These are phyloP conservation scores for Clavispora carvajalis DNA, from an alignment of 805 yeast species.

Conservation along the genomic window DNA sequence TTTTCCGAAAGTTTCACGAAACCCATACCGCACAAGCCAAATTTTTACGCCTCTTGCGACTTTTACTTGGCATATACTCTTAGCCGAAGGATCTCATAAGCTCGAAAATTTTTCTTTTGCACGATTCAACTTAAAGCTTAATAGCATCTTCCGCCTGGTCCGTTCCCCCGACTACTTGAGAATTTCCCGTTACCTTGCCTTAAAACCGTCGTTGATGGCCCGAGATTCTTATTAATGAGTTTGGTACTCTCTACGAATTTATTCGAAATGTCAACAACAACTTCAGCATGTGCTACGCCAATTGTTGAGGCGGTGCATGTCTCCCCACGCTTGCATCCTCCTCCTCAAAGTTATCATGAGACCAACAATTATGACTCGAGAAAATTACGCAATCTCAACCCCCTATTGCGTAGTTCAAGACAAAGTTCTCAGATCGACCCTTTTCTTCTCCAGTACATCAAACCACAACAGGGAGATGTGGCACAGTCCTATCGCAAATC, in stretches of 20 bases:
- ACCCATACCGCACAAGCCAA: background rate
- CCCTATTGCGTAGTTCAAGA: background rate
- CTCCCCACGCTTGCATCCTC: conserved; percentile 4
- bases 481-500: conserved; percentile 10
- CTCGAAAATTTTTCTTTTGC: too few relatives aligned
- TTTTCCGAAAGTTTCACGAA: too few relatives aligned
- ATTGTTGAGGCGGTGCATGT: conserved; percentile 1
- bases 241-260: conserved; percentile 9
- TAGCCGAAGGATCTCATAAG: too few relatives aligned
- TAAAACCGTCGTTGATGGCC: background rate
- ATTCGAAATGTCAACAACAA: conserved; percentile 9
- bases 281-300: conserved; percentile 4
- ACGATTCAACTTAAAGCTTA: too few relatives aligned
- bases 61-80: background rate
- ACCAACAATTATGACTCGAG: background rate
- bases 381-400: background rate
- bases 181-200: background rate
- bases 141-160: too few relatives aligned
- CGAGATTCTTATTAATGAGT: conserved; percentile 5
- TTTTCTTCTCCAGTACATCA: conserved; percentile 14
- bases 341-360: conserved; percentile 1
- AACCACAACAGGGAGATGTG: conserved; percentile 7
- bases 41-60: background rate
- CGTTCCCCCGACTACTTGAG: background rate
- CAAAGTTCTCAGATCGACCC: conserved; percentile 7